Percentiles rank a stretch among this genome's conserved stretches.
These are phyloP conservation scores for Camelina neglecta DNA, from an alignment of 345 rosid species.

Conservation along the genomic window DNA sequence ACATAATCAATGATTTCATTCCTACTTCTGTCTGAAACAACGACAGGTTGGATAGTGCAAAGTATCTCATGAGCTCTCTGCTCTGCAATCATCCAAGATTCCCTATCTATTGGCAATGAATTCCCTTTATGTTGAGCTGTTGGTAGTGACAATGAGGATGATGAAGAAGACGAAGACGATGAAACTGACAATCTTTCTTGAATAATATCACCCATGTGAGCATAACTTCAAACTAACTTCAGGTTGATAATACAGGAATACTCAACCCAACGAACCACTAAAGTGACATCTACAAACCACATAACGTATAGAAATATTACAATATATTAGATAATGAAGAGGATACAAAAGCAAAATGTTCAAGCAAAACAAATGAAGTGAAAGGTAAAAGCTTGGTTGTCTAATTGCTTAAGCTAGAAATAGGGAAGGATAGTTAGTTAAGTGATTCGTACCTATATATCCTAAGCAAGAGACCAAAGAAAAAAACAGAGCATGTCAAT, in stretches of 20 bases:
- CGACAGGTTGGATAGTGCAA: conserved; percentile 61
- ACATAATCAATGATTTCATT: conserved; percentile 64
- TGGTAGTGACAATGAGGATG: conserved; percentile 49
- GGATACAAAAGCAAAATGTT: neutral
- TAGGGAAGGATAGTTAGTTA: neutral
- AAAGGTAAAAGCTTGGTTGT: conserved; percentile 8
- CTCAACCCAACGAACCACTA: conserved; percentile 20
- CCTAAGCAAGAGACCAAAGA: conserved; percentile 8
- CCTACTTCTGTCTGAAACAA: conserved; percentile 70
- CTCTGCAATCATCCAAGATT: conserved; percentile 78
- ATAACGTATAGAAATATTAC: neutral
- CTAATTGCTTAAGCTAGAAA: conserved; percentile 5
- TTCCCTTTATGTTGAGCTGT: conserved; percentile 39
- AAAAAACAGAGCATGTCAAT: conserved; percentile 26
- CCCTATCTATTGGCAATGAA: conserved; percentile 55
- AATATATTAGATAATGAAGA: neutral
- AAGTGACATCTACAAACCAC: conserved; percentile 36
- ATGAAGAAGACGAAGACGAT: conserved; percentile 51
- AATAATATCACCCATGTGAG: conserved; percentile 63
- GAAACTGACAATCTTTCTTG: conserved; percentile 54
- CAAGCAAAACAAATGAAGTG: neutral
- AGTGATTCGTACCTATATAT: neutral
- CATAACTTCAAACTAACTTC: conserved; percentile 44
- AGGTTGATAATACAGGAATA: conserved; percentile 19
- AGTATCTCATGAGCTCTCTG: conserved; percentile 77